Conservation (phyloP, 306 rosid genomes). For the Vigna reflexopilosa region DNA sequence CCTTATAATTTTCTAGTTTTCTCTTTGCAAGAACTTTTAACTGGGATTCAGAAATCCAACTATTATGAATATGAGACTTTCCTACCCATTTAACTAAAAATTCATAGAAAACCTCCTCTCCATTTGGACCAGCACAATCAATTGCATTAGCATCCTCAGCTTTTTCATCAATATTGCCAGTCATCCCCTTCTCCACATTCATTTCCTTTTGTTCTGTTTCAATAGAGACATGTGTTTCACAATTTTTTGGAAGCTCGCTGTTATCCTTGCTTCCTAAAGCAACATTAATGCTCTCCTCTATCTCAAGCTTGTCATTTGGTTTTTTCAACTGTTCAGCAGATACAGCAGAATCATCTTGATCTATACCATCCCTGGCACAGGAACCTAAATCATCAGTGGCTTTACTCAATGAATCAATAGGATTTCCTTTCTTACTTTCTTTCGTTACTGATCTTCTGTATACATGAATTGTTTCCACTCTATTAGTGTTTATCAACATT, state of each 20-base stretch:
- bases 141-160: constrained; percentile 58
- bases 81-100: constrained; percentile 96
- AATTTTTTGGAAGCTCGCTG: constrained; percentile 54
- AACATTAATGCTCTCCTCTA: constrained; percentile 51
- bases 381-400: constrained; percentile 55
- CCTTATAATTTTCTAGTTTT: constrained; percentile 97
- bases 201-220: constrained; percentile 56
- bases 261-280: constrained; percentile 51
- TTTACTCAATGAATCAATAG: constrained; percentile 49
- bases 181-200: constrained; percentile 55
- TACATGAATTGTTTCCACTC: constrained; percentile 68
- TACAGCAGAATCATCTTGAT: constrained; percentile 59
- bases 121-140: constrained; percentile 58
- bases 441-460: constrained; percentile 74
- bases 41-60: constrained; percentile 94
- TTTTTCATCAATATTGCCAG: constrained; percentile 57
- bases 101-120: constrained; percentile 62
- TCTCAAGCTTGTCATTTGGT: constrained; percentile 53
- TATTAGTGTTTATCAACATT: constrained; percentile 53
- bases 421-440: constrained; percentile 70
- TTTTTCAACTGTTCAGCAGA: constrained; percentile 59
- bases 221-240: constrained; percentile 55
- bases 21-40: constrained; percentile 92
- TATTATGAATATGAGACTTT: constrained; percentile 88
- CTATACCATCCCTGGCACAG: constrained; percentile 47